phyloP scores from a whole-genome alignment of 768 basidiomycete genomes.

The Peribolospora baueri region DNA sequence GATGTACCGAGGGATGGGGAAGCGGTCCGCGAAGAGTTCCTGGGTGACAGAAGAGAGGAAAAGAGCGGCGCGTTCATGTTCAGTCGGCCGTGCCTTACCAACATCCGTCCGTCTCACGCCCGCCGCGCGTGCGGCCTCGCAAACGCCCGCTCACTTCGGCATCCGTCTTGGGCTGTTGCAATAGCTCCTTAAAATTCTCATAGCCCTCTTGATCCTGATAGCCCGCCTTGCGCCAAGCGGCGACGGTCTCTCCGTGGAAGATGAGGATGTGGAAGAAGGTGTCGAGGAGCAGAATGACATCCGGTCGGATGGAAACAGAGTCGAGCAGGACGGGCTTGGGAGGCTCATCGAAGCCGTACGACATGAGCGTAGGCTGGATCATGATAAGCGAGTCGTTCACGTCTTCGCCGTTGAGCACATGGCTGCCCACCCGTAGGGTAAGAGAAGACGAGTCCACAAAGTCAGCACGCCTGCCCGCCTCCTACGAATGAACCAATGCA shows the following conservation, averaged over 20 bases:
- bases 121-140: no score
- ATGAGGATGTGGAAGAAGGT: slow-evolving; percentile 99
- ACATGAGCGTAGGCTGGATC: slow-evolving; percentile 99
- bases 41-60: slow-evolving; percentile 17
- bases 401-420: slow-evolving; percentile 85
- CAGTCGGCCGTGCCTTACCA: no score
- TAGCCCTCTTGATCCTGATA: slow-evolving; percentile 98
- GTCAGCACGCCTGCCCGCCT: background rate
- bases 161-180: slow-evolving; percentile 63
- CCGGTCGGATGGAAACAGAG: slow-evolving; percentile 89
- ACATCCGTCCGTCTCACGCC: no score
- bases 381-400: slow-evolving; percentile 98
- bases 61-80: background rate
- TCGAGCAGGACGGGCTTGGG: slow-evolving; percentile 89
- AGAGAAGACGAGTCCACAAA: background rate
- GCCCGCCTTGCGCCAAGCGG: slow-evolving; percentile 91
- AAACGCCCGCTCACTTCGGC: slow-evolving; percentile 37
- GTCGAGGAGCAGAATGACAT: slow-evolving; percentile 84
- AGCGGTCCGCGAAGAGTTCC: slow-evolving; percentile 83
- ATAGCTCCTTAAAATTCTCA: slow-evolving; percentile 88
- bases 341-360: slow-evolving; percentile 73
- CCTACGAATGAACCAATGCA: no score
- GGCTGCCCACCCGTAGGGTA: slow-evolving; percentile 27
- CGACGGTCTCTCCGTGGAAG: slow-evolving; percentile 93
- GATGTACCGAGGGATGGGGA: slow-evolving; percentile 92